phyloP scores from a whole-genome alignment of 164 flowering plant species.

The Vitis rotundifolia region DNA sequence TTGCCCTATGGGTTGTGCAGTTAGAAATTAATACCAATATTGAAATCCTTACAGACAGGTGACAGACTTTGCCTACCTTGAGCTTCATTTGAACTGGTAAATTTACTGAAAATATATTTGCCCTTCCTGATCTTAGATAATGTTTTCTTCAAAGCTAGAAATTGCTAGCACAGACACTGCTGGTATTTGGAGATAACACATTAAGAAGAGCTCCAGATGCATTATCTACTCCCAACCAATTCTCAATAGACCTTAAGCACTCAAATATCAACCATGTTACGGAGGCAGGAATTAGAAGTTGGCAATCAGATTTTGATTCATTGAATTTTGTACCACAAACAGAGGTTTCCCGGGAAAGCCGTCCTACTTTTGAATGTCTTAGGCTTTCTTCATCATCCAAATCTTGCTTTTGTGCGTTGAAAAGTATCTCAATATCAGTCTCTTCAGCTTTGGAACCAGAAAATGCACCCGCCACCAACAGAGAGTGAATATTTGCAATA shows the following conservation, averaged over 20 bases:
- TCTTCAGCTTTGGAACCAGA: conserved; percentile 39
- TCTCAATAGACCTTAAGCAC: conserved; percentile 73
- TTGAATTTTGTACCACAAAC: conserved; percentile 44
- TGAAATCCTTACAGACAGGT: conserved; percentile 17
- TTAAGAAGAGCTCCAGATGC: conserved; percentile 25
- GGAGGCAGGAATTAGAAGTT: conserved; percentile 41
- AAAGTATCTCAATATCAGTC: conserved; percentile 15
- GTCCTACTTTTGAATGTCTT: conserved; percentile 80
- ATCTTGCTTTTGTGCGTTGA: conserved; percentile 23
- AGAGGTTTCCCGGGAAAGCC: conserved; percentile 73
- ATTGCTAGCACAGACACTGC: conserved; percentile 27
- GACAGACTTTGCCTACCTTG: conserved; percentile 17
- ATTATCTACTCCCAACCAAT: conserved; percentile 59
- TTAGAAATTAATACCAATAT: conserved; percentile 22
- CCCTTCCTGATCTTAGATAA: conserved; percentile 51
- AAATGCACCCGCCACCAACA: conserved; percentile 72
- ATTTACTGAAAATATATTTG: conserved; percentile 36
- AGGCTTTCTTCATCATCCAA: conserved; percentile 46
- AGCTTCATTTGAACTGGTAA: conserved; percentile 29
- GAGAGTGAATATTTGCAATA: conserved; percentile 61
- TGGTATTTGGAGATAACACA: conserved; percentile 26
- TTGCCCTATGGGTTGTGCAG: conserved; percentile 16
- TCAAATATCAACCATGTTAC: conserved; percentile 54
- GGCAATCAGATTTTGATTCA: conserved; percentile 25
- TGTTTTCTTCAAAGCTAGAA: conserved; percentile 48